Evolutionary conservation across 805 yeast genomes (phyloP), one percentile per base, ranked within the genome.

Genomic region (Cyberlindnera maclurae): DNA sequence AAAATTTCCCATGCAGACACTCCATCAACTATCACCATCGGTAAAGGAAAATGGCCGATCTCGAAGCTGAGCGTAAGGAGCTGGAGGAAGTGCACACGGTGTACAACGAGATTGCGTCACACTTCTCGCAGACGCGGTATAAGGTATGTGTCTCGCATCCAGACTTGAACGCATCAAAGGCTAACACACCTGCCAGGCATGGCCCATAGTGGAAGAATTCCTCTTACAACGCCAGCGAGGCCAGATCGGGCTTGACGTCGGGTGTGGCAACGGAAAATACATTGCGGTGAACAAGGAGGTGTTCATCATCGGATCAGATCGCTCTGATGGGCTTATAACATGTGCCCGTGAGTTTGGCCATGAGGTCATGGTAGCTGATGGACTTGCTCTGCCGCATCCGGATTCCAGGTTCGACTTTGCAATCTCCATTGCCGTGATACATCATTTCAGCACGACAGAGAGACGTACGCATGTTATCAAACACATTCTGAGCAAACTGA

Each of bases 231-330:
- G 75, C 50, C 42, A 56, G 0, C 62, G 63, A 5, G 82, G 86
- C 31, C 63, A 80, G 1, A 45, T 90, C 1, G 98, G 98, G 1
- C 68, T 88, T 22, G 98, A 93, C 62, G 86, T 90, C 15, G 98
- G 98, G 0, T 90, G 97, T 59, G 98, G 98, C 3, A 93, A 93
- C 58, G 98, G 98, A 3, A 93, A 93, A 56, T 93, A 93, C 56
- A 59, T 90, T 30, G 73, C 72, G 2, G 72, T 88, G 11, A 89
- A 90, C 58, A 66, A 71, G 8, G 69, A 82, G 33, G 58, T 90
- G 4, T 80, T 59, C 52, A 70, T 89, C 22, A 58, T 90, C 13
- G 97, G 96, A 1, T 67, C 75, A 18, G 90, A 82, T 45, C 68
- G 82, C 38, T 83, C 93, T 1, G 73, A 72, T 33, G 89, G 90